phyloP scores from a whole-genome alignment of 192 early-diverging fungal genomes.

The Allomyces macrogynus region DNA sequence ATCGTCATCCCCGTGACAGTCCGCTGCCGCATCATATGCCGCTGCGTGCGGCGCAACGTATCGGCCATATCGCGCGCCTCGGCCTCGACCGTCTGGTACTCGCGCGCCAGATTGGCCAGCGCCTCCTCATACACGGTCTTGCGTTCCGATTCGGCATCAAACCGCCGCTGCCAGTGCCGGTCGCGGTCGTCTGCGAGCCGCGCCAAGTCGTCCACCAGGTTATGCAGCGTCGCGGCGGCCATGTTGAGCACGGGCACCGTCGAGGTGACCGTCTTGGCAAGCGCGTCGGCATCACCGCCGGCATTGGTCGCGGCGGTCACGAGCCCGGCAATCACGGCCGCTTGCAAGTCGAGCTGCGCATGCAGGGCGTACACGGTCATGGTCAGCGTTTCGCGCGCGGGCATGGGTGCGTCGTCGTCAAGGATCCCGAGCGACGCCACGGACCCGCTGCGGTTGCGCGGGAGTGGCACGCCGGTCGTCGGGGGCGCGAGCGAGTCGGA shows the following conservation, averaged over 20 bases:
- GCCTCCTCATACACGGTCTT: background rate
- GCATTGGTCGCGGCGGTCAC: conserved; percentile 3
- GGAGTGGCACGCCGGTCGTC: too few relatives aligned
- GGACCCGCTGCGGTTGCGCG: too few relatives aligned
- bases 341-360: conserved; percentile 37
- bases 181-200: background rate
- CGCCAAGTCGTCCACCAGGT: background rate
- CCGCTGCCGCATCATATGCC: background rate
- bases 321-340: conserved; percentile 29
- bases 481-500: too few relatives aligned
- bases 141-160: background rate
- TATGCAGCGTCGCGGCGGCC: background rate
- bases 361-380: conserved; percentile 25
- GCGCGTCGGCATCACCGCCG: background rate
- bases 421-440: too few relatives aligned
- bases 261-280: background rate
- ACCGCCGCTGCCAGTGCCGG: background rate
- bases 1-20: background rate
- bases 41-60: background rate
- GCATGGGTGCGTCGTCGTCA: conserved; percentile 15
- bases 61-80: background rate
- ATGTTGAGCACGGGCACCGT: background rate
- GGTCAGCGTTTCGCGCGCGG: conserved; percentile 22
- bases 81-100: background rate
- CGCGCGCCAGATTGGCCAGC: background rate